phyloP scores from a whole-genome alignment of 2,329 filamentous ascomycete genomes.

The Helotiales sp. region DNA sequence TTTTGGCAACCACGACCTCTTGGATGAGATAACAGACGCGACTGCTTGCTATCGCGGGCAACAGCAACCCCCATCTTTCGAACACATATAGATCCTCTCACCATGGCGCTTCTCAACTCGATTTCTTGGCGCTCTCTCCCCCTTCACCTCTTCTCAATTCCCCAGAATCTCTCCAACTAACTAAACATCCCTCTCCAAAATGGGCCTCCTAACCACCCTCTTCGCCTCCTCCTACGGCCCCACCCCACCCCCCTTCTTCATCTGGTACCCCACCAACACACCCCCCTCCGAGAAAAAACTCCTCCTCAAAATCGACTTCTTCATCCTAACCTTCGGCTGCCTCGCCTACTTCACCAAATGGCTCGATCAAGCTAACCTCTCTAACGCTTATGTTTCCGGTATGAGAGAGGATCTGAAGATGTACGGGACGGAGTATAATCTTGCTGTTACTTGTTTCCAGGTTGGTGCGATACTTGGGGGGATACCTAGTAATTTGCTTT shows the following conservation, averaged over 20 bases:
- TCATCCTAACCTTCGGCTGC: constrained; percentile 44
- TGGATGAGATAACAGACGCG: neutral
- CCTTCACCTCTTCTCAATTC: neutral
- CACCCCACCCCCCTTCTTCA: neutral
- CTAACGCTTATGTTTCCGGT: constrained; percentile 30
- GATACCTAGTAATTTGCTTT: constrained; percentile 15
- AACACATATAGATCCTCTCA: neutral
- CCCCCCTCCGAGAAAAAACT: constrained; percentile 6
- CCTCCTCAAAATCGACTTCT: constrained; percentile 30
- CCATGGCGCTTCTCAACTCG: neutral
- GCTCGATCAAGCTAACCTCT: constrained; percentile 37
- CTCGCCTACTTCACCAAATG: constrained; percentile 45
- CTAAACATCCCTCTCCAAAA: too few species aligned
- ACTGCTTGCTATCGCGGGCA: neutral
- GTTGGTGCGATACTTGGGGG: constrained; percentile 25
- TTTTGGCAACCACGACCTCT: neutral
- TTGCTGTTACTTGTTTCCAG: constrained; percentile 52
- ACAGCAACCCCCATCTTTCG: neutral
- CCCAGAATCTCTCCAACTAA: neutral
- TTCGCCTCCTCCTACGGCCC: constrained; percentile 5
- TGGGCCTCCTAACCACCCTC: neutral
- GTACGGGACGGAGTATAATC: constrained; percentile 54
- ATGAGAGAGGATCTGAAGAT: constrained; percentile 44
- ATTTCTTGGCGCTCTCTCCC: neutral
- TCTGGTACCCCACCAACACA: constrained; percentile 3